Evolutionary conservation across 305 asterid species (phyloP).

Genomic region (Salvia sclarea): DNA sequence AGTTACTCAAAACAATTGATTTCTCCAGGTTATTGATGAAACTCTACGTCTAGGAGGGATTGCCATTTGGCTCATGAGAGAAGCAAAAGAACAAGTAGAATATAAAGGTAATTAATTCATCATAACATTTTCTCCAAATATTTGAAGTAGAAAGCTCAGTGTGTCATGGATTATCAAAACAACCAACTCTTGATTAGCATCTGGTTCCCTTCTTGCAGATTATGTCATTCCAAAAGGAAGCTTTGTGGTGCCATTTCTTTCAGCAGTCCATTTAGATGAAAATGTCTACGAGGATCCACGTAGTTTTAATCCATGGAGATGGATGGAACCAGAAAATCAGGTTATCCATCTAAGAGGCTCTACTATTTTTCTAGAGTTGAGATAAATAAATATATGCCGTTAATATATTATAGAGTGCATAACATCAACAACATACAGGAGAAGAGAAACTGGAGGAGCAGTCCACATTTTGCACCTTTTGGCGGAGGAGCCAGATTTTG

Average conservation of each 20-base stretch:
- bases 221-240: conserved; percentile 78
- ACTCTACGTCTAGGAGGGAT: conserved; percentile 83
- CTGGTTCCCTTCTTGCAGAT: conserved; percentile 45
- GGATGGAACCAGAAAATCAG: conserved; percentile 80
- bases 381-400: not conserved
- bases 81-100: conserved; percentile 68
- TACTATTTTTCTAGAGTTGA: not conserved
- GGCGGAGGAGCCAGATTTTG: conserved; percentile 94
- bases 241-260: conserved; percentile 89
- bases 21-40: conserved; percentile 77
- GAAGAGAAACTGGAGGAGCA: conserved; percentile 84
- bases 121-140: not conserved
- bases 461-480: conserved; percentile 74
- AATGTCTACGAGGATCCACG: conserved; percentile 57
- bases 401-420: not conserved
- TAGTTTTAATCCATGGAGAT: conserved; percentile 87
- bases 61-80: conserved; percentile 95
- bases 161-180: not conserved
- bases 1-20: not conserved
- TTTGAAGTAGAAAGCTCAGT: not conserved
- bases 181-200: not conserved
- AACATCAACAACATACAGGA: conserved; percentile 44
- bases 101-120: conserved; percentile 52
- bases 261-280: conserved; percentile 79
- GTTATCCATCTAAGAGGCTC: conserved; percentile 33